Conservation (phyloP, 2,329 filamentous ascomycete species). For the Sporothrix dimorphospora region DNA sequence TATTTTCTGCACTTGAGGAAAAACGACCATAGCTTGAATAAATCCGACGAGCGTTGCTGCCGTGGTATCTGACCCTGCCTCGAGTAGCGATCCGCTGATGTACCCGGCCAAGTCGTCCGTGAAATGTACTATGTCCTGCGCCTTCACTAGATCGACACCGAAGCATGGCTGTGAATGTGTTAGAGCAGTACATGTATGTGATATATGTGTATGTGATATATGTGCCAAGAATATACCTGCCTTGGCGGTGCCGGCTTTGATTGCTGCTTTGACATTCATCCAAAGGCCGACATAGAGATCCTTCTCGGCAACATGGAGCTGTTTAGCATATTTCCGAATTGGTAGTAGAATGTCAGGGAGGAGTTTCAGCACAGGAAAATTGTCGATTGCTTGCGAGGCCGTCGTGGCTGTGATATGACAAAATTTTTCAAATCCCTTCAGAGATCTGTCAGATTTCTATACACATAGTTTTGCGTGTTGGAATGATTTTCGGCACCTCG, state of each 20-base stretch:
- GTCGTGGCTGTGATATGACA: not conserved
- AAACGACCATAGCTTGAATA: slow-evolving; percentile 47
- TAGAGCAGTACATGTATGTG: no score
- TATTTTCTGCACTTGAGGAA: slow-evolving; percentile 46
- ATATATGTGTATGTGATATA: no score
- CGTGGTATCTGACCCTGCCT: slow-evolving; percentile 50
- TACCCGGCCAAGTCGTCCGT: slow-evolving; percentile 40
- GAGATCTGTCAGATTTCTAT: no score
- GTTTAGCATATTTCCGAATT: no score
- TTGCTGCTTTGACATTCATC: not conserved
- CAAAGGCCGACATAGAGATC: not conserved
- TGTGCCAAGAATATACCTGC: no score
- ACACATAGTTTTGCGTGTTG: no score
- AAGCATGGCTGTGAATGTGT: not conserved
- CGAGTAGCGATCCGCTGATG: slow-evolving; percentile 43
- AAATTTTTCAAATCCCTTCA: not conserved
- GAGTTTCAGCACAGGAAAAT: not conserved
- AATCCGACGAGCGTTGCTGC: slow-evolving; percentile 46
- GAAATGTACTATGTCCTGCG: slow-evolving; percentile 37
- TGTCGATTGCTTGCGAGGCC: slow-evolving; percentile 36
- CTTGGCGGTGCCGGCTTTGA: no score
- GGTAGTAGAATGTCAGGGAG: no score
- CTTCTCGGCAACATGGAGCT: not conserved
- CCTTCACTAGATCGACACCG: slow-evolving; percentile 18
- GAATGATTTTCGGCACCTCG: no score